These are phyloP conservation scores for Xylaria sp. DNA, from an alignment of 2,329 filamentous ascomycete species.

Conservation along the genomic window DNA sequence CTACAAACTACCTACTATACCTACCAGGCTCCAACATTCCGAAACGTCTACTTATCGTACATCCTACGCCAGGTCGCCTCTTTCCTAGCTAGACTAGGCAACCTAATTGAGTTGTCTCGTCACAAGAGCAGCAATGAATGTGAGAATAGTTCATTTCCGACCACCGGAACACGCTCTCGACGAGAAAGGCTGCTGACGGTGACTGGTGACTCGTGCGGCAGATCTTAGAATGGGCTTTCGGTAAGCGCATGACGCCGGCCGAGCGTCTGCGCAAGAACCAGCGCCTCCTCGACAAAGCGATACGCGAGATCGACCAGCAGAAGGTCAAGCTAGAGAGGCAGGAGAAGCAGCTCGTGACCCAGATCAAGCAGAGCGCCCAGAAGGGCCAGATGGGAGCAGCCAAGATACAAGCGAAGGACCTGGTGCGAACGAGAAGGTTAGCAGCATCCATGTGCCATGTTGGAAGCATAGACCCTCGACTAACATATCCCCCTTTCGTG, in stretches of 20 bases:
- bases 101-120: neutral
- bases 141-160: conserved; percentile 12
- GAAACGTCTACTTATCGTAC: neutral
- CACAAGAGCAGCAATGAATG: conserved; percentile 33
- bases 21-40: conserved; percentile 18
- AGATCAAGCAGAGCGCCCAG: conserved; percentile 99
- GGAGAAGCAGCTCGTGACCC: conserved; percentile 94
- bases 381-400: conserved; percentile 98
- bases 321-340: conserved; percentile 97
- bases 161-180: neutral
- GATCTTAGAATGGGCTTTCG: conserved; percentile 99
- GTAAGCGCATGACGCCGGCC: conserved; percentile 98
- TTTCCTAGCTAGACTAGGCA: neutral
- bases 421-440: conserved; percentile 88
- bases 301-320: conserved; percentile 94
- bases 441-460: conserved; percentile 26
- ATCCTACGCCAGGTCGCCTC: neutral
- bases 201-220: conserved; percentile 53
- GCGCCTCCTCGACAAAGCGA: conserved; percentile 95
- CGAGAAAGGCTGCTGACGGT: conserved; percentile 14
- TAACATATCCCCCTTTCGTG: neutral
- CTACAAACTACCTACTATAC: neutral
- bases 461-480: neutral
- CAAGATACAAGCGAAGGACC: conserved; percentile 97
- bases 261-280: conserved; percentile 94